These are phyloP conservation scores for Ceratocystis papillata DNA, from an alignment of 2,329 filamentous ascomycete genomes.

Conservation along the genomic window DNA sequence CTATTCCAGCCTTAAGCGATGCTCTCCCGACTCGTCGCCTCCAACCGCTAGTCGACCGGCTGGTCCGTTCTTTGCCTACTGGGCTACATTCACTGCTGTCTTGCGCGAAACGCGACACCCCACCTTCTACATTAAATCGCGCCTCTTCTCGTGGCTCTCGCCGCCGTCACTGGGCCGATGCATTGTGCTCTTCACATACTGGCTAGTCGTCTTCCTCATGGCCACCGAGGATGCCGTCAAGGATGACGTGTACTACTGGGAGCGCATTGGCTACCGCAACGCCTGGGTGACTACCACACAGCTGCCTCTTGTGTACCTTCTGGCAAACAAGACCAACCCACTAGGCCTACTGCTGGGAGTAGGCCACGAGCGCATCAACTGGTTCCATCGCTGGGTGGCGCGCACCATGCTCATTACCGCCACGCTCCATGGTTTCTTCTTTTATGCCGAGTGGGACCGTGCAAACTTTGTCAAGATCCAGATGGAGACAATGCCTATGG, in stretches of 20 bases:
- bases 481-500: constrained; percentile 50
- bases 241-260: constrained; percentile 47
- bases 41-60: constrained; percentile 43
- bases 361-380: constrained; percentile 60
- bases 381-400: constrained; percentile 62
- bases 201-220: constrained; percentile 49
- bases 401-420: constrained; percentile 58
- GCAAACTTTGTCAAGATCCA: constrained; percentile 50
- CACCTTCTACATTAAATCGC: constrained; percentile 40
- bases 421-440: constrained; percentile 59
- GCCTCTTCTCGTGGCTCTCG: constrained; percentile 44
- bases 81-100: constrained; percentile 50
- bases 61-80: constrained; percentile 38
- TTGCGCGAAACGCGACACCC: constrained; percentile 47
- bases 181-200: constrained; percentile 45
- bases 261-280: constrained; percentile 56
- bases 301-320: constrained; percentile 52
- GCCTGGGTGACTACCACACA: constrained; percentile 57
- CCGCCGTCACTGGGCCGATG: constrained; percentile 49
- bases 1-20: constrained; percentile 38
- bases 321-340: constrained; percentile 49
- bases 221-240: constrained; percentile 41
- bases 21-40: constrained; percentile 35
- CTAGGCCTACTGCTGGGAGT: constrained; percentile 52
- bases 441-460: constrained; percentile 52